Evolutionary conservation across 805 yeast species (phyloP).

Genomic region (Cyberlindnera americana): DNA sequence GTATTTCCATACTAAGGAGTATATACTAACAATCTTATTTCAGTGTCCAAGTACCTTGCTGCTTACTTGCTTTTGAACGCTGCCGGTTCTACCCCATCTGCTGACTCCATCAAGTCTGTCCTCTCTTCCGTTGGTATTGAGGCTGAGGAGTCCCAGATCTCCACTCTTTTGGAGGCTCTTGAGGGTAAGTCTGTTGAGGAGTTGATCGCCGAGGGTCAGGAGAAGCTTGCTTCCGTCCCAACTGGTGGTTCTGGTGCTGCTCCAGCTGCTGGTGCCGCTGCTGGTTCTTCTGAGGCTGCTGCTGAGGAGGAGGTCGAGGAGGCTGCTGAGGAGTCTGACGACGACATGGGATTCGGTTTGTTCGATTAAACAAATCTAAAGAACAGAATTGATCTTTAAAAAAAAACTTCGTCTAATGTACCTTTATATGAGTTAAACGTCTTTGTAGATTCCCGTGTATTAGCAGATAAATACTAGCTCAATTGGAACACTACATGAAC

Average conservation of each 20-base stretch:
- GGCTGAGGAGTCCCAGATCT: slow-evolving; percentile 84
- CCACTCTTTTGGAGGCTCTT: slow-evolving; percentile 75
- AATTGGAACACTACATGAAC: too few species aligned
- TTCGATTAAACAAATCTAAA: slow-evolving; percentile 69
- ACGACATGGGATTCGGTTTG: slow-evolving; percentile 94
- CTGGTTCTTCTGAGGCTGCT: slow-evolving; percentile 65
- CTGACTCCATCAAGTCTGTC: slow-evolving; percentile 83
- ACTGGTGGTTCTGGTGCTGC: slow-evolving; percentile 96
- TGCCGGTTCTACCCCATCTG: slow-evolving; percentile 95
- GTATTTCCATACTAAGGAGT: too few species aligned
- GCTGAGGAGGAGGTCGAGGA: slow-evolving; percentile 69
- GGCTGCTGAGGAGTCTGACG: slow-evolving; percentile 60
- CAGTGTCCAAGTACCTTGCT: slow-evolving; percentile 83
- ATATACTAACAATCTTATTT: slow-evolving; percentile 17
- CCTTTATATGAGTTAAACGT: too few species aligned
- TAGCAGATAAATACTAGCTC: background rate
- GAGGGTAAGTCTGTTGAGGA: slow-evolving; percentile 92
- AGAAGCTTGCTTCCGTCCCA: slow-evolving; percentile 97
- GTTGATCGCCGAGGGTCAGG: slow-evolving; percentile 90
- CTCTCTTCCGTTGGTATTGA: slow-evolving; percentile 95
- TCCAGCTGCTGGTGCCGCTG: slow-evolving; percentile 65
- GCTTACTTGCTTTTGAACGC: slow-evolving; percentile 97
- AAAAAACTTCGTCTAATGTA: slow-evolving; percentile 15
- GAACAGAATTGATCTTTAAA: background rate
- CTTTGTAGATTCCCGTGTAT: too few species aligned